Evolutionary conservation across 148 eudicot genomes (phyloP).

Genomic region (Tetragonia tetragonoides): DNA sequence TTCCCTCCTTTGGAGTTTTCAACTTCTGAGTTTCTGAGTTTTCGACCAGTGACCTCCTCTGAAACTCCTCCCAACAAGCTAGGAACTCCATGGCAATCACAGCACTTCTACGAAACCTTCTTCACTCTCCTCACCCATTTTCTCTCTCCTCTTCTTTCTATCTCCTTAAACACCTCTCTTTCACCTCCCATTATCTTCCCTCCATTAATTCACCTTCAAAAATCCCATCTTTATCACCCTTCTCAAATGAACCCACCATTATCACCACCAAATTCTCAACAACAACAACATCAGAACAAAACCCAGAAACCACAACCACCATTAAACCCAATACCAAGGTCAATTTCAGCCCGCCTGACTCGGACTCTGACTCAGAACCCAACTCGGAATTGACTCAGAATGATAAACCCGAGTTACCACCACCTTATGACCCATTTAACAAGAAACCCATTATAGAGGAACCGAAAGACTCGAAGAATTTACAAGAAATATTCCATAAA

Average conservation of each 20-base stretch:
- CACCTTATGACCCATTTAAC: slow-evolving; percentile 73
- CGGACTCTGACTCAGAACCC: slow-evolving; percentile 47
- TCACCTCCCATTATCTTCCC: not conserved
- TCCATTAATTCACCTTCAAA: not conserved
- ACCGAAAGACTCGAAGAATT: slow-evolving; percentile 56
- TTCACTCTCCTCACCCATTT: slow-evolving; percentile 10
- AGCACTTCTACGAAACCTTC: slow-evolving; percentile 15
- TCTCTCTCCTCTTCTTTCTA: slow-evolving; percentile 17
- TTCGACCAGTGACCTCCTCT: not conserved
- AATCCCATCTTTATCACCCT: not conserved
- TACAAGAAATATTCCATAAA: slow-evolving; percentile 65
- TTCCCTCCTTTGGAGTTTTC: not conserved
- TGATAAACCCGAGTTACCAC: slow-evolving; percentile 43
- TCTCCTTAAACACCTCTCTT: slow-evolving; percentile 1
- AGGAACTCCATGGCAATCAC: slow-evolving; percentile 30
- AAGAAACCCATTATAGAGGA: slow-evolving; percentile 43
- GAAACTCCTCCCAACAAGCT: not conserved
- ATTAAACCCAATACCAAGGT: slow-evolving; percentile 50
- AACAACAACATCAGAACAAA: slow-evolving; percentile 14
- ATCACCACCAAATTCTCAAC: not conserved
- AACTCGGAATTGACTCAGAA: slow-evolving; percentile 33
- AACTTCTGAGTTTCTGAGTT: not conserved
- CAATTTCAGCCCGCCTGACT: slow-evolving; percentile 50
- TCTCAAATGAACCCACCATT: slow-evolving; percentile 9
- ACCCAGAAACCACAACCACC: not conserved